These are phyloP conservation scores for Fusarium nisikadoi DNA, from an alignment of 2,329 filamentous ascomycete genomes.

Conservation along the genomic window DNA sequence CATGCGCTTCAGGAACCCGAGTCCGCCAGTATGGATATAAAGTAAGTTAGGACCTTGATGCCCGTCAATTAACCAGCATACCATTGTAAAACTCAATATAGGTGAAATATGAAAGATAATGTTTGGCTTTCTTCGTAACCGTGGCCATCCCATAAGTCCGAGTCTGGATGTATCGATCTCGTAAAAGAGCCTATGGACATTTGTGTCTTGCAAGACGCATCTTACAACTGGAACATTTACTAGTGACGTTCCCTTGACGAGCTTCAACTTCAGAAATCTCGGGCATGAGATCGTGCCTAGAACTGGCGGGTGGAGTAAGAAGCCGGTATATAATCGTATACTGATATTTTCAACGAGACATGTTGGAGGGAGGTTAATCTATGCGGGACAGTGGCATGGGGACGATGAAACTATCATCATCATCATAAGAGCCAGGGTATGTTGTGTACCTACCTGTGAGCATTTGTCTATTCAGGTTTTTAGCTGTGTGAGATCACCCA, in stretches of 20 bases:
- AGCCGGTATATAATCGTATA: slow-evolving; percentile 32
- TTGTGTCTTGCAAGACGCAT: neutral
- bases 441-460: too few species aligned
- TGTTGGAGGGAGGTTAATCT: slow-evolving; percentile 27
- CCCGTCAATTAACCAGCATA: neutral
- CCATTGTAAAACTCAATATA: slow-evolving; percentile 1
- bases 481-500: slow-evolving; percentile 16
- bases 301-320: slow-evolving; percentile 21
- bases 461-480: neutral
- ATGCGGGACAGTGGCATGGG: slow-evolving; percentile 7
- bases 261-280: slow-evolving; percentile 1
- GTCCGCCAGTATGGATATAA: neutral
- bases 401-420: slow-evolving; percentile 8
- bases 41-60: neutral
- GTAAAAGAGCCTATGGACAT: neutral
- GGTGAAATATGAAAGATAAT: neutral
- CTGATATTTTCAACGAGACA: slow-evolving; percentile 28
- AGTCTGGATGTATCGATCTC: neutral
- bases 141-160: neutral
- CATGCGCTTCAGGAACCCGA: slow-evolving; percentile 27
- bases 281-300: slow-evolving; percentile 17
- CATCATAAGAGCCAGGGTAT: neutral
- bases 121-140: neutral
- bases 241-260: slow-evolving; percentile 7
- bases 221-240: neutral